Conservation (phyloP, 2,329 filamentous ascomycete genomes). For the Neoascochyta sp. region DNA sequence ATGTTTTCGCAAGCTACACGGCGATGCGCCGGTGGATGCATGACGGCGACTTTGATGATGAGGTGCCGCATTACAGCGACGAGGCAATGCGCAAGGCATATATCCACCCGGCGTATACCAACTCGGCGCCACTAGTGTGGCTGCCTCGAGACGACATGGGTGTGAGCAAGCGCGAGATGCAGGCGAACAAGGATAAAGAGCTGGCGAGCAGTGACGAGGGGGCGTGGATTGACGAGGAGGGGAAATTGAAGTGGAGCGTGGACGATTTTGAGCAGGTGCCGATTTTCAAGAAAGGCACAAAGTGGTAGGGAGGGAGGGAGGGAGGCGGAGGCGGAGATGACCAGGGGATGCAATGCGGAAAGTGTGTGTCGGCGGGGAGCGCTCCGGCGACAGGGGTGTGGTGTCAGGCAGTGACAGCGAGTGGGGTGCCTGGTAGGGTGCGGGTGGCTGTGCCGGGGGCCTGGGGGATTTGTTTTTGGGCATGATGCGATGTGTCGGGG, state of each 20-base stretch:
- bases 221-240: constrained; percentile 34
- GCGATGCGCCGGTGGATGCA: constrained; percentile 35
- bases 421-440: no score
- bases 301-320: no score
- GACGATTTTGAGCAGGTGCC: constrained; percentile 33
- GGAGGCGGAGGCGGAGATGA: no score
- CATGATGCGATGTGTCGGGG: no score
- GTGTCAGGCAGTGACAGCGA: no score
- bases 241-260: constrained; percentile 27
- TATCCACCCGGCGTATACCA: constrained; percentile 34
- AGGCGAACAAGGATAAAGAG: constrained; percentile 27
- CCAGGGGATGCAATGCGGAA: no score
- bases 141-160: constrained; percentile 32
- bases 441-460: no score
- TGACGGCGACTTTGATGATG: constrained; percentile 30
- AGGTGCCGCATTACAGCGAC: constrained; percentile 32
- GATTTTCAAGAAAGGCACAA: constrained; percentile 28
- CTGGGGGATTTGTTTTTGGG: no score
- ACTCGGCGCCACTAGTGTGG: constrained; percentile 34
- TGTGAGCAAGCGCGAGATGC: constrained; percentile 30
- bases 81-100: constrained; percentile 35
- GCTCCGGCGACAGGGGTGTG: no score
- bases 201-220: constrained; percentile 30
- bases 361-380: no score
- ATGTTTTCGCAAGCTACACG: constrained; percentile 32